These are phyloP conservation scores for Choanephora cucurbitarum DNA, from an alignment of 371 early-diverging fungal genomes.

Conservation along the genomic window DNA sequence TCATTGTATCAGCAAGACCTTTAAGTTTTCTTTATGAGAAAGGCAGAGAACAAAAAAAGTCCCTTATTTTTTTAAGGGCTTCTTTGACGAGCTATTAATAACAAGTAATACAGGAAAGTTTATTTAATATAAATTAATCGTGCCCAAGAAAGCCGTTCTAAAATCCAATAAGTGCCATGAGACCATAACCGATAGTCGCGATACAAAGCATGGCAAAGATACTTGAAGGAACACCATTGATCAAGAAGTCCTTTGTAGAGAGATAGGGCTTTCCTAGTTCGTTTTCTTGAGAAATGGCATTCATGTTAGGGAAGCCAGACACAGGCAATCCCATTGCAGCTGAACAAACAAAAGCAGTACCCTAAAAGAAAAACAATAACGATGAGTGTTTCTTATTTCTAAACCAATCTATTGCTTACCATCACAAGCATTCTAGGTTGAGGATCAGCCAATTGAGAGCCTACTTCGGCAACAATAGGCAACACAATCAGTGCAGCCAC, in stretches of 20 bases:
- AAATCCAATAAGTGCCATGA: constrained; percentile 56
- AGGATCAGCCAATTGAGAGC: constrained; percentile 73
- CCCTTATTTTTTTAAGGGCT: too few relatives aligned
- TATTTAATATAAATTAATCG: background rate
- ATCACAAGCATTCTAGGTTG: constrained; percentile 91
- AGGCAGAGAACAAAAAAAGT: too few relatives aligned
- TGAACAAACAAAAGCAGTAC: constrained; percentile 71
- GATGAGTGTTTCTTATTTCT: too few relatives aligned
- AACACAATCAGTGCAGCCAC: constrained; percentile 87
- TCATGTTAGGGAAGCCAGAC: constrained; percentile 96
- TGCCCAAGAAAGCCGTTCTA: constrained; percentile 1
- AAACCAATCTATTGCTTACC: too few relatives aligned
- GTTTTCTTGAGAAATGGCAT: constrained; percentile 91
- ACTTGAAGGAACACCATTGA: constrained; percentile 77
- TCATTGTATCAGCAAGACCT: too few relatives aligned
- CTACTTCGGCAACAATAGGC: constrained; percentile 82
- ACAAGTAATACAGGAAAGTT: too few relatives aligned
- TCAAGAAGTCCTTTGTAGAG: constrained; percentile 79
- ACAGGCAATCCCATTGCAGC: constrained; percentile 93
- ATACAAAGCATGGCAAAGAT: constrained; percentile 54
- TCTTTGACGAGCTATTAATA: too few relatives aligned
- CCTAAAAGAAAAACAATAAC: constrained; percentile 25
- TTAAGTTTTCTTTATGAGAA: too few relatives aligned
- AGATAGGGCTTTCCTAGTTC: constrained; percentile 86
- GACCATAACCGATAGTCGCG: constrained; percentile 67